Conservation (phyloP, 805 yeast species). For the Phaffomyces opuntiae region DNA sequence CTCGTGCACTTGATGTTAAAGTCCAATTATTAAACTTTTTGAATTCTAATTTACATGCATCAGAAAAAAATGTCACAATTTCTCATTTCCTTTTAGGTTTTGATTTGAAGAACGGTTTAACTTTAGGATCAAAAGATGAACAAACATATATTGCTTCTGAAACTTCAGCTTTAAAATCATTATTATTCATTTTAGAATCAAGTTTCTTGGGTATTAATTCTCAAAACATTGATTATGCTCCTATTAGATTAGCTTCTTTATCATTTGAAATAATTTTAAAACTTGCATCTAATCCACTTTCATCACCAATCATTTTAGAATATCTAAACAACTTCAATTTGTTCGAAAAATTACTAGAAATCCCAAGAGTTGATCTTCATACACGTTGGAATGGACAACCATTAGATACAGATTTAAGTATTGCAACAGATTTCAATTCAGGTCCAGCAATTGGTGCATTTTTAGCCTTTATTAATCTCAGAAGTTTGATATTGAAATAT, state of each 20-base stretch:
- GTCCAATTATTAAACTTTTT: constrained; percentile 54
- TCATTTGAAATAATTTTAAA: constrained; percentile 57
- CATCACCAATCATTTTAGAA: constrained; percentile 44
- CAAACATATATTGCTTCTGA: constrained; percentile 47
- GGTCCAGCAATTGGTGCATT: constrained; percentile 43
- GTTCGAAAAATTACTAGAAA: constrained; percentile 42
- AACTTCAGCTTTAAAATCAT: constrained; percentile 47
- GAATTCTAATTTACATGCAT: constrained; percentile 36
- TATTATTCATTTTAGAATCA: constrained; percentile 43
- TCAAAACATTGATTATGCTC: constrained; percentile 40
- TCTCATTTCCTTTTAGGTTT: constrained; percentile 79
- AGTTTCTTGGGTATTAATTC: constrained; percentile 38
- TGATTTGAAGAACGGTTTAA: constrained; percentile 42
- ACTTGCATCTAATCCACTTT: constrained; percentile 48
- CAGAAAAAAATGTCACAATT: constrained; percentile 40
- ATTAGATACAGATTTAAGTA: constrained; percentile 36
- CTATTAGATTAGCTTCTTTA: constrained; percentile 50
- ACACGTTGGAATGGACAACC: constrained; percentile 49
- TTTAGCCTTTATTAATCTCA: constrained; percentile 50
- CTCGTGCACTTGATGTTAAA: constrained; percentile 42
- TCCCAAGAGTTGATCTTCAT: constrained; percentile 43
- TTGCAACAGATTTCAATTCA: constrained; percentile 22
- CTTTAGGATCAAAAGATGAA: constrained; percentile 37
- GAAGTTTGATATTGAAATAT: constrained; percentile 57
- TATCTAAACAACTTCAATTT: constrained; percentile 47